These are phyloP conservation scores for Gillenia trifoliata DNA, from an alignment of 306 rosid genomes.

Conservation along the genomic window DNA sequence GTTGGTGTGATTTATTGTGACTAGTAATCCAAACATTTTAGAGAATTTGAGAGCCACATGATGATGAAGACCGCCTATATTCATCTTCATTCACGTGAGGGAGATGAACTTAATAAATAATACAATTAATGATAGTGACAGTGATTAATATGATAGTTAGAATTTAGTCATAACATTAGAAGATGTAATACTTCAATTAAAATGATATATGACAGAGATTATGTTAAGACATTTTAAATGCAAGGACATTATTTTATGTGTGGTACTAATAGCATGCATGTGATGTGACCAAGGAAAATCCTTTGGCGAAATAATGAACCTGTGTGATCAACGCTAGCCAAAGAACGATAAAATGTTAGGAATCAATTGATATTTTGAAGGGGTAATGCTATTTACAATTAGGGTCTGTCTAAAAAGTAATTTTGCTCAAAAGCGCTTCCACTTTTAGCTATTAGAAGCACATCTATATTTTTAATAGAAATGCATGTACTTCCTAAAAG, in stretches of 20 bases:
- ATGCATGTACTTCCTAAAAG: too few relatives aligned
- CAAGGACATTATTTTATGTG: neutral
- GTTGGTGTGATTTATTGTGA: too few relatives aligned
- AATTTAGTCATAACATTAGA: neutral
- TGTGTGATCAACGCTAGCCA: too few relatives aligned
- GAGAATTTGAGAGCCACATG: neutral
- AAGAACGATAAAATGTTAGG: too few relatives aligned
- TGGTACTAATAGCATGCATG: neutral
- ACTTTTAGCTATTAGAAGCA: too few relatives aligned
- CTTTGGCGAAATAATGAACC: too few relatives aligned
- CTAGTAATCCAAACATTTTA: too few relatives aligned
- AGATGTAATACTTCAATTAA: neutral
- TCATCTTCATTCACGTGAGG: neutral
- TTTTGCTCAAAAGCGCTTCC: too few relatives aligned
- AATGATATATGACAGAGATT: neutral
- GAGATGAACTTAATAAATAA: neutral
- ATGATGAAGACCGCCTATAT: neutral
- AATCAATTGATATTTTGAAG: too few relatives aligned
- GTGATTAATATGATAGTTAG: neutral
- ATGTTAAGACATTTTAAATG: neutral
- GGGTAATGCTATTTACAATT: too few relatives aligned
- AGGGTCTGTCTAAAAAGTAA: too few relatives aligned
- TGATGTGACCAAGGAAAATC: neutral
- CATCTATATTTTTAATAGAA: too few relatives aligned
- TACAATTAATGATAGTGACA: neutral